Percentiles rank a stretch among this genome's conserved stretches.
Conservation (phyloP, 2,329 filamentous ascomycete species). For the Hymenotorrendiella dingleyae region DNA sequence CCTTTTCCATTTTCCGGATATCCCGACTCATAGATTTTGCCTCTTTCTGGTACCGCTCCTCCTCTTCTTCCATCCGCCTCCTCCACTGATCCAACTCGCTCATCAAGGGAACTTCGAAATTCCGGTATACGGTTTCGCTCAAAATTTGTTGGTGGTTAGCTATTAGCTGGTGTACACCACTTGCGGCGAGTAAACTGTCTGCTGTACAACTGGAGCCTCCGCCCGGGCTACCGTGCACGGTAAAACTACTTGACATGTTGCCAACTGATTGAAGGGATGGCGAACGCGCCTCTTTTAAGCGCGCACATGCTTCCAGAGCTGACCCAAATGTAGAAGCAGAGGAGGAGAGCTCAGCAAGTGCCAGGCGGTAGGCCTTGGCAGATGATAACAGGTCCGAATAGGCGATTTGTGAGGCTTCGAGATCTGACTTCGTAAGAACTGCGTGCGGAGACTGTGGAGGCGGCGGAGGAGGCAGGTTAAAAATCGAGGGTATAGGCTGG, state of each 20-base stretch:
- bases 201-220: constrained; percentile 49
- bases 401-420: constrained; percentile 55
- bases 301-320: constrained; percentile 62
- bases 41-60: constrained; percentile 51
- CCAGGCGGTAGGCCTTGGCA: constrained; percentile 58
- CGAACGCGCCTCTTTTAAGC: constrained; percentile 59
- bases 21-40: constrained; percentile 51
- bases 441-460: constrained; percentile 51
- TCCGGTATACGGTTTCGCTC: constrained; percentile 61
- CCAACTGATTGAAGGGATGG: constrained; percentile 41
- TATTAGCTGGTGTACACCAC: constrained; percentile 60
- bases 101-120: constrained; percentile 63
- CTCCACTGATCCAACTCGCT: constrained; percentile 64
- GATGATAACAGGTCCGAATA: constrained; percentile 56
- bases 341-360: constrained; percentile 53
- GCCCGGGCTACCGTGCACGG: constrained; percentile 34
- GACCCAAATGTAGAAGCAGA: constrained; percentile 59
- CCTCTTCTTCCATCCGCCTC: constrained; percentile 57
- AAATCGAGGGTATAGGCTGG: constrained; percentile 49
- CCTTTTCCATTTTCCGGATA: constrained; percentile 59
- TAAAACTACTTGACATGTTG: constrained; percentile 37
- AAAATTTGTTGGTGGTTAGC: constrained; percentile 68
- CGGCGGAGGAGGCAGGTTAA: constrained; percentile 55
- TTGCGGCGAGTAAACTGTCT: constrained; percentile 55
- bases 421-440: constrained; percentile 57